Evolutionary conservation across 2,329 filamentous ascomycete species (phyloP).

Genomic region (Phialophora chinensis): DNA sequence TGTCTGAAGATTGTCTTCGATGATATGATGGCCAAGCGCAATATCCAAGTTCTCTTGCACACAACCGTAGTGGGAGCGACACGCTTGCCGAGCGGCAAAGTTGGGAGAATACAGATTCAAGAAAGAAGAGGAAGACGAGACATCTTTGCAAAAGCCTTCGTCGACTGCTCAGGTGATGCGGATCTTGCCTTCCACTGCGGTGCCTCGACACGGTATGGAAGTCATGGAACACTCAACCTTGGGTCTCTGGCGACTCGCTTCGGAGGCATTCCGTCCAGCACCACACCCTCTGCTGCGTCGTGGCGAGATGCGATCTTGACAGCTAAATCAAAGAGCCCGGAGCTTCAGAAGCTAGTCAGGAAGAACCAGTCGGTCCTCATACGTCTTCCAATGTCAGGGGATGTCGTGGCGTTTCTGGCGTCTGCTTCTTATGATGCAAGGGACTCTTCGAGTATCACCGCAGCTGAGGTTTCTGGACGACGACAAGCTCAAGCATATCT

Average conservation of each 20-base stretch:
- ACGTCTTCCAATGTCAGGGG: slow-evolving; percentile 19
- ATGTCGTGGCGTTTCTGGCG: slow-evolving; percentile 22
- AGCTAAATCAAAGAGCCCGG: slow-evolving; percentile 12
- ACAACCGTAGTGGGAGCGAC: slow-evolving; percentile 2
- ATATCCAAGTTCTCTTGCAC: neutral
- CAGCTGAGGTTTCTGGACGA: slow-evolving; percentile 18
- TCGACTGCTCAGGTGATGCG: slow-evolving; percentile 15
- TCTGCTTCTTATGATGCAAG: slow-evolving; percentile 24
- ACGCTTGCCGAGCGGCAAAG: neutral
- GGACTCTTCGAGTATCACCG: slow-evolving; percentile 16
- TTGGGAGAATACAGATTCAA: slow-evolving; percentile 4
- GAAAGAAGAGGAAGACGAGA: slow-evolving; percentile 9
- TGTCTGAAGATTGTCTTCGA: slow-evolving; percentile 10
- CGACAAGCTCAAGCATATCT: slow-evolving; percentile 24
- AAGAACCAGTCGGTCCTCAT: slow-evolving; percentile 20
- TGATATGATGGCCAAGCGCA: slow-evolving; percentile 6
- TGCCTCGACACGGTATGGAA: slow-evolving; percentile 16
- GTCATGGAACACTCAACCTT: slow-evolving; percentile 10
- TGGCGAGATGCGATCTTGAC: slow-evolving; percentile 24
- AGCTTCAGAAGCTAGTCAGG: slow-evolving; percentile 17
- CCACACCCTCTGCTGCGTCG: neutral
- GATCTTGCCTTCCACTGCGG: slow-evolving; percentile 12
- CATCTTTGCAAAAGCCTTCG: slow-evolving; percentile 2
- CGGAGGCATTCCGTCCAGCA: neutral
- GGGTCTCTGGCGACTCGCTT: slow-evolving; percentile 15